Evolutionary conservation across 2,329 filamentous ascomycete genomes (phyloP).

Genomic region (Cladophialophora psammophila): DNA sequence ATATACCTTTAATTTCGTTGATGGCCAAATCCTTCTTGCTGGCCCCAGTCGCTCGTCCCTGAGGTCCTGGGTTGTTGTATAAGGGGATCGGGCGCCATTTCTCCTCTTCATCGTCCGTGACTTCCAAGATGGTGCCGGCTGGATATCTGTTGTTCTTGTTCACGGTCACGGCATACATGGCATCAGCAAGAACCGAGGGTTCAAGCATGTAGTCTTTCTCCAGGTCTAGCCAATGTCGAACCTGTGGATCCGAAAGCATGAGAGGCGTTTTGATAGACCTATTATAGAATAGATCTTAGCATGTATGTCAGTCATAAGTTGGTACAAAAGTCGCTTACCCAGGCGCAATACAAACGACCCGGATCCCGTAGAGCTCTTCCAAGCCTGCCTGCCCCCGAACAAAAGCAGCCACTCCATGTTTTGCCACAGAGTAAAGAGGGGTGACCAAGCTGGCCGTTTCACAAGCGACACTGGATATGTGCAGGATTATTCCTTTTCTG

Average conservation of each 20-base stretch:
- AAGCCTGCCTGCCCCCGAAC: slow-evolving; percentile 59
- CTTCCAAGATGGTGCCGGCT: slow-evolving; percentile 61
- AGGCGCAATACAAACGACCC: slow-evolving; percentile 54
- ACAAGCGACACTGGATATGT: slow-evolving; percentile 57
- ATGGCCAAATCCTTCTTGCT: slow-evolving; percentile 46
- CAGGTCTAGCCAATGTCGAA: slow-evolving; percentile 47
- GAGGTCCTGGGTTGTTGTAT: slow-evolving; percentile 58
- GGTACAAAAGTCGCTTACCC: neutral
- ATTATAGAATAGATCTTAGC: no score
- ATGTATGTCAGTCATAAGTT: no score
- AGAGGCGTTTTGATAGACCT: no score
- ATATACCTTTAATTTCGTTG: no score
- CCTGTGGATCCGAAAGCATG: no score
- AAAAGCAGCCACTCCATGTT: slow-evolving; percentile 57
- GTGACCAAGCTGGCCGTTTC: slow-evolving; percentile 50
- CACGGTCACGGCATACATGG: slow-evolving; percentile 63
- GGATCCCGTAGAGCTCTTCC: slow-evolving; percentile 58
- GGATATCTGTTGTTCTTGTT: slow-evolving; percentile 49
- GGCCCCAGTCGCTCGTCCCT: slow-evolving; percentile 55
- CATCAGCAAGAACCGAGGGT: slow-evolving; percentile 65
- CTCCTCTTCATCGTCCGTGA: slow-evolving; percentile 52
- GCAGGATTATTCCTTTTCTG: slow-evolving; percentile 51
- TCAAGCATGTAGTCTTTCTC: slow-evolving; percentile 62
- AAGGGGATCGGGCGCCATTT: slow-evolving; percentile 59
- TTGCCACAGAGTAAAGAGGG: slow-evolving; percentile 59